Evolutionary conservation across 1,284 basidiomycete genomes (phyloP), one percentile per base, ranked within the genome.

Genomic region (Leccinum laetum): DNA sequence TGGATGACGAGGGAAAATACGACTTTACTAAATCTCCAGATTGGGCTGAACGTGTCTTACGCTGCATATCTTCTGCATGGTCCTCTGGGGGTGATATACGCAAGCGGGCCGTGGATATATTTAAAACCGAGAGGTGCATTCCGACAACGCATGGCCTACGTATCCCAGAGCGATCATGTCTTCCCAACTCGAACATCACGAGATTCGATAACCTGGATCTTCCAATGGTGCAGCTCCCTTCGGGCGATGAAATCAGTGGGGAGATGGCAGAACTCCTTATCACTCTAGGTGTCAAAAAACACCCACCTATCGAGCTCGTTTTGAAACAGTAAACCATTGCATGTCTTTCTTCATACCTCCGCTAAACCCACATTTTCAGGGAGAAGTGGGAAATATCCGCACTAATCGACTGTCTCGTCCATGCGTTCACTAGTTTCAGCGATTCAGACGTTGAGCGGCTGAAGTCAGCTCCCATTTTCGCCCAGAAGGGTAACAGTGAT

Each of bases 31-130:
- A 79, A 2, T 93, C 91, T 0, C 80, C 90, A 0, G 73, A 80
- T 4, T 98, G 96, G 84, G 87, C 95, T 0, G 95, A 98, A 74
- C 85, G 84, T 35, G 89, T 96, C 1, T 79, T 99, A 2, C 76
- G 74, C 7, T 82, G 89, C 35, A 74, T 98, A 3, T 82, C 89
- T 0, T 85, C 90, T 7, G 84, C 86, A 1, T 98, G 94, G 94
- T 86, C 86, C 46, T 49, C 18, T 6, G 46, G 46, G 10, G 46
- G 0, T 13, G 46, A 49, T 18, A 2, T 21, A 6, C 46, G 1
- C 24, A 3, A 76, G 86, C 0, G 80, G 83, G 5, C 71, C 76
- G 24, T 79, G 84, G 55, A 89, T 67, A 86, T 29, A 2, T 29
- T 29, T 0, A 29, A 29, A 29, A 29, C 8, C 2, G 2, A 29